Conservation (phyloP, 169 alveolate species). For the Plasmodium reichenowi region DNA sequence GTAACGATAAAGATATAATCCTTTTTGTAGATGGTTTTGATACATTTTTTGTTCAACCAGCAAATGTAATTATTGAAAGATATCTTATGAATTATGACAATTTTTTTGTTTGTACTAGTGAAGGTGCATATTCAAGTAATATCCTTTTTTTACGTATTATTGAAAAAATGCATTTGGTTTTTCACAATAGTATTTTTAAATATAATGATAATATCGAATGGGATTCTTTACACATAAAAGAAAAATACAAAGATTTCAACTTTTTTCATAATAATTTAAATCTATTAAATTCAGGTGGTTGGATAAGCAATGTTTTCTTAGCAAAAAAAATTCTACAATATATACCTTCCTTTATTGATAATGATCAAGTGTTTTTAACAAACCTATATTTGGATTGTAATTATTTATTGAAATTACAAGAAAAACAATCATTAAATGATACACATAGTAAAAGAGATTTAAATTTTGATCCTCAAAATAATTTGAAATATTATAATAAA, state of each 20-base stretch:
- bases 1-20: slow-evolving; percentile 55
- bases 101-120: slow-evolving; percentile 68
- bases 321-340: slow-evolving; percentile 59
- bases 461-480: not conserved
- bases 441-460: not conserved
- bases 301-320: slow-evolving; percentile 61
- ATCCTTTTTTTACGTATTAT: slow-evolving; percentile 28
- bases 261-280: slow-evolving; percentile 68
- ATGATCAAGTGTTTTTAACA: slow-evolving; percentile 64
- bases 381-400: slow-evolving; percentile 65
- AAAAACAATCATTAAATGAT: not conserved
- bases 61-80: slow-evolving; percentile 67
- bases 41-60: slow-evolving; percentile 60
- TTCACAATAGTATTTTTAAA: slow-evolving; percentile 67
- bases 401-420: slow-evolving; percentile 20
- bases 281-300: slow-evolving; percentile 64
- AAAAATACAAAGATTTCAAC: slow-evolving; percentile 44
- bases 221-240: slow-evolving; percentile 35
- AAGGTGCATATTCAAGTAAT: slow-evolving; percentile 44
- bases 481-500: slow-evolving; percentile 38
- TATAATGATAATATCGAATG: slow-evolving; percentile 46
- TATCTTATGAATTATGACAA: slow-evolving; percentile 65
- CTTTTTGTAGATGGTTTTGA: slow-evolving; percentile 74
- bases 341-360: slow-evolving; percentile 73
- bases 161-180: slow-evolving; percentile 72